Conservation (phyloP, 176 grass and related monocot genomes). For the Typha latifolia region DNA sequence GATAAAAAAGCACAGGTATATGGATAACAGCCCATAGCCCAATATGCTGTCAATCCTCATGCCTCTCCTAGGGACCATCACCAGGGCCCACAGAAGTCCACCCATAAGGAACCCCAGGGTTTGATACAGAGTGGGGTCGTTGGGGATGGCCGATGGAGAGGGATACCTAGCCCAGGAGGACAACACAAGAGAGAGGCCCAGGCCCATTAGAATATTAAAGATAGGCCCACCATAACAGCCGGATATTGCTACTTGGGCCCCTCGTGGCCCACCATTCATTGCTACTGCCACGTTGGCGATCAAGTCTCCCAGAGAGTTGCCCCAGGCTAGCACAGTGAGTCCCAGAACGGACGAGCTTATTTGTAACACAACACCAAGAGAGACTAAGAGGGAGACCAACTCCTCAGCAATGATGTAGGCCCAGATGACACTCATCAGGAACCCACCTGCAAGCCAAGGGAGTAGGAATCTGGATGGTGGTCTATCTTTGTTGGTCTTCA, state of each 20-base stretch:
- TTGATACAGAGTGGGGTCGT: conserved; percentile 25
- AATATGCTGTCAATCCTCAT: conserved; percentile 46
- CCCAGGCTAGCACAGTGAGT: conserved; percentile 62
- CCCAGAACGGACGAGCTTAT: conserved; percentile 46
- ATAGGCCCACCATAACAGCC: conserved; percentile 64
- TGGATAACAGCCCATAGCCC: conserved; percentile 39
- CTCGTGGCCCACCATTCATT: conserved; percentile 16
- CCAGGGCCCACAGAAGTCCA: conserved; percentile 35
- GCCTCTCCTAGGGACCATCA: conserved; percentile 33
- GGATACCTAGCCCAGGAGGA: conserved; percentile 27
- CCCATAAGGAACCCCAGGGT: conserved; percentile 28
- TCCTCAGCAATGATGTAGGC: conserved; percentile 45
- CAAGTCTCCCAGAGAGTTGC: conserved; percentile 64
- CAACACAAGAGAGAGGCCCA: conserved; percentile 45
- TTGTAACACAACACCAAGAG: conserved; percentile 13
- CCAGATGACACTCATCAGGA: conserved; percentile 64
- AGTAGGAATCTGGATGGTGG: conserved; percentile 27
- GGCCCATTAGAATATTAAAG: conserved; percentile 50
- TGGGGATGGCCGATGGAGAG: conserved; percentile 10
- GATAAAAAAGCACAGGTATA: conserved; percentile 50
- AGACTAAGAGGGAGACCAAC: conserved; percentile 41
- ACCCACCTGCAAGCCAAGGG: conserved; percentile 49
- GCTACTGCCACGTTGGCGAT: conserved; percentile 55
- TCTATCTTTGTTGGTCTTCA: conserved; percentile 22
- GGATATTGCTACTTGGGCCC: conserved; percentile 42